Evolutionary conservation across 2,329 filamentous ascomycete species (phyloP).

Genomic region (Colletotrichum lini): DNA sequence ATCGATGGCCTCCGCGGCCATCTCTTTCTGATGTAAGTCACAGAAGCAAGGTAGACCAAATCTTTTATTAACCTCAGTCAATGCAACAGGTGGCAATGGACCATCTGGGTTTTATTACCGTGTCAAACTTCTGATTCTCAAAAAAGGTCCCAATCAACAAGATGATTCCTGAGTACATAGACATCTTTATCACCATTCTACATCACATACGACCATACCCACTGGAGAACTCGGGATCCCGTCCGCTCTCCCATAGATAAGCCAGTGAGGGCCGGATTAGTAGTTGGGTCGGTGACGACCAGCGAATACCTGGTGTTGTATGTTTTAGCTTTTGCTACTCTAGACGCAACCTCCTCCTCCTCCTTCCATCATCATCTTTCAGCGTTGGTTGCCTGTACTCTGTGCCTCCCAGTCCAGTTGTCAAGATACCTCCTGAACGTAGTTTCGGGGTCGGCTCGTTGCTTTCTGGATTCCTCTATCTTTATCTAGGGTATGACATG

Average conservation of each 20-base stretch:
- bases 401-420: not conserved
- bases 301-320: not conserved
- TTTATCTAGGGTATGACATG: not conserved
- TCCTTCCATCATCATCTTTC: not conserved
- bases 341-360: no score
- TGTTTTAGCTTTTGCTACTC: not conserved
- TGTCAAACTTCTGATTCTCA: no score
- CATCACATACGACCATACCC: conserved; percentile 34
- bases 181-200: fast-evolving
- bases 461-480: not conserved
- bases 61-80: no score
- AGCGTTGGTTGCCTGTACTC: no score
- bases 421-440: not conserved
- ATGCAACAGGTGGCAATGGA: no score
- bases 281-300: conserved; percentile 35
- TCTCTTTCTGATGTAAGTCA: no score
- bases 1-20: no score
- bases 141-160: no score
- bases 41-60: no score
- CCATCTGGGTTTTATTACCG: no score
- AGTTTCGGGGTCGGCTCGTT: not conserved
- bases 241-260: conserved; percentile 41
- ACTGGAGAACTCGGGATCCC: conserved; percentile 40
- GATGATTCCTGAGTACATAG: no score
- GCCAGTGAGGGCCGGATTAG: conserved; percentile 32